Evolutionary conservation across 2,329 filamentous ascomycete genomes (phyloP).

Genomic region (Talaromyces sp.): DNA sequence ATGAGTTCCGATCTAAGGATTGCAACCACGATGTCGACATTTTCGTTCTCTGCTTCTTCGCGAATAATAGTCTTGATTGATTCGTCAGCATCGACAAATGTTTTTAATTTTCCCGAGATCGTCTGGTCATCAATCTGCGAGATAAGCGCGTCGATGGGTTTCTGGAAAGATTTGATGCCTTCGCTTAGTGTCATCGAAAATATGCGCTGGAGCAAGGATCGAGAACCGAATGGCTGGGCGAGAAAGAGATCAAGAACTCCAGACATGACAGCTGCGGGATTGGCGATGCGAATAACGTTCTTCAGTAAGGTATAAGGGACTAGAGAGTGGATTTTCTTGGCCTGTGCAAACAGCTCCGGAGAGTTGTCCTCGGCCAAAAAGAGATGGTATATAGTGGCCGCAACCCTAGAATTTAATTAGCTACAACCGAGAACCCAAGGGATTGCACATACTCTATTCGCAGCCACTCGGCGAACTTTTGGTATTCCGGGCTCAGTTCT

Average conservation of each 20-base stretch:
- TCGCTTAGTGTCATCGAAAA: conserved; percentile 89
- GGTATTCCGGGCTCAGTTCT: conserved; percentile 89
- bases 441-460: conserved; percentile 64
- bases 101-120: conserved; percentile 74
- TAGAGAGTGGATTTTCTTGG: conserved; percentile 88
- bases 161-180: conserved; percentile 80
- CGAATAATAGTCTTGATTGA: conserved; percentile 68
- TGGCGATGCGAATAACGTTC: conserved; percentile 93
- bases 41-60: conserved; percentile 64
- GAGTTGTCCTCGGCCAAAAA: conserved; percentile 98
- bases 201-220: conserved; percentile 88
- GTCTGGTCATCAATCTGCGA: conserved; percentile 75
- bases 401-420: conserved; percentile 50
- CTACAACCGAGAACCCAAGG: background rate
- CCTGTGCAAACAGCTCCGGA: conserved; percentile 89
- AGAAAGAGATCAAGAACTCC: conserved; percentile 90
- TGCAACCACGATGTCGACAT: conserved; percentile 78
- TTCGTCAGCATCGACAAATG: conserved; percentile 72
- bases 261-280: conserved; percentile 96
- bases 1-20: conserved; percentile 76
- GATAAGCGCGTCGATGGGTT: conserved; percentile 72
- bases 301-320: conserved; percentile 91
- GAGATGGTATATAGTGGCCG: conserved; percentile 91
- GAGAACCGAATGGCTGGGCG: conserved; percentile 85
- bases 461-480: conserved; percentile 97